Conservation (phyloP, 23 red algal species). For the Chondrus crispus region DNA sequence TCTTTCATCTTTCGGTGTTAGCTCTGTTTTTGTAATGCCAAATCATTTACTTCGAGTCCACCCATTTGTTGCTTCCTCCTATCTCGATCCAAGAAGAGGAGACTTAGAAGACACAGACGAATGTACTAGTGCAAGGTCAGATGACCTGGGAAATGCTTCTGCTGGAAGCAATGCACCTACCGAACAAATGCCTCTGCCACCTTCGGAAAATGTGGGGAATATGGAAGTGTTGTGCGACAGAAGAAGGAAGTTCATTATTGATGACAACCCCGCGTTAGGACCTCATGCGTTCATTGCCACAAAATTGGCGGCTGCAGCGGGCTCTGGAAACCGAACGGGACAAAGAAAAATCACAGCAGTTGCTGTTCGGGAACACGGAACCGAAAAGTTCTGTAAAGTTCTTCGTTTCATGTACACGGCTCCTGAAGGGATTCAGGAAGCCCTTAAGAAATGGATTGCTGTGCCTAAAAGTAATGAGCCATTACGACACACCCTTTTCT, state of each 20-base stretch:
- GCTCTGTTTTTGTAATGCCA: conserved; percentile 27
- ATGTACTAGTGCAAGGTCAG: no score
- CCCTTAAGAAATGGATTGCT: conserved; percentile 25
- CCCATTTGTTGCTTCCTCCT: conserved; percentile 2
- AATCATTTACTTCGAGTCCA: conserved; percentile 10
- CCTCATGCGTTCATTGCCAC: conserved; percentile 3
- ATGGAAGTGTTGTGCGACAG: no score
- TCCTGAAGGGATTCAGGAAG: neutral
- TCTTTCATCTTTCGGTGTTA: neutral
- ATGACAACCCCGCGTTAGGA: conserved; percentile 12
- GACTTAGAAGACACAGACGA: neutral
- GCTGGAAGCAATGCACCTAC: no score
- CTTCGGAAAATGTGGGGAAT: no score
- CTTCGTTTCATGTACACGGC: conserved; percentile 50
- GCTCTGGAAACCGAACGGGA: neutral
- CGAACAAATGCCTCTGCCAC: no score
- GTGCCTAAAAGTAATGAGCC: neutral
- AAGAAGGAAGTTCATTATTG: conserved; percentile 1
- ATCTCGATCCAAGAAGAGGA: neutral
- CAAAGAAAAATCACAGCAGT: neutral
- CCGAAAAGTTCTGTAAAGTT: conserved; percentile 33
- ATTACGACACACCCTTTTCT: neutral
- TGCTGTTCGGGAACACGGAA: conserved; percentile 15
- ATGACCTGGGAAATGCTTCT: no score
- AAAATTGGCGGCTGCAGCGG: neutral